phyloP scores from a whole-genome alignment of 805 yeast species.

The Lachancea waltii region DNA sequence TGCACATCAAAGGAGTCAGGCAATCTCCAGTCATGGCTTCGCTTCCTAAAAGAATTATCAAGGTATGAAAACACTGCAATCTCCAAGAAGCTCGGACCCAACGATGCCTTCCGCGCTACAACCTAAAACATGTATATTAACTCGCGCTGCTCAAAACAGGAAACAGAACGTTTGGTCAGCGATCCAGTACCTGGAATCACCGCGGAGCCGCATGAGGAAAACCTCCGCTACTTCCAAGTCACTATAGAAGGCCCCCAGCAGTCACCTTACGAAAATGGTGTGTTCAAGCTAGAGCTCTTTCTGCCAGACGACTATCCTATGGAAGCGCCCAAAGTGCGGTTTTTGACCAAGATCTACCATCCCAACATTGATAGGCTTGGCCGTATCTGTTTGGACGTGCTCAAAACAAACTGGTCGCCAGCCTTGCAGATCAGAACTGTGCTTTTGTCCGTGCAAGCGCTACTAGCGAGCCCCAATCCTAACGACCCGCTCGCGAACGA shows the following conservation, averaged over 20 bases:
- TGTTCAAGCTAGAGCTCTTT: slow-evolving; percentile 75
- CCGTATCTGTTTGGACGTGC: slow-evolving; percentile 88
- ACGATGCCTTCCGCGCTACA: no score
- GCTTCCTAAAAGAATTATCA: slow-evolving; percentile 86
- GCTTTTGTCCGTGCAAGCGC: slow-evolving; percentile 83
- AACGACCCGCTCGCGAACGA: slow-evolving; percentile 98
- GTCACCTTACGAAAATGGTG: slow-evolving; percentile 86
- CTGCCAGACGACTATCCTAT: slow-evolving; percentile 96
- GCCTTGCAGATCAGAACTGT: slow-evolving; percentile 94
- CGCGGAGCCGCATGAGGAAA: slow-evolving; percentile 91
- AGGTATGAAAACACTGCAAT: no score
- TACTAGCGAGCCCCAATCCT: slow-evolving; percentile 93
- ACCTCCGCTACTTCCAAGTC: slow-evolving; percentile 87
- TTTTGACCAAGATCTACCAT: slow-evolving; percentile 88
- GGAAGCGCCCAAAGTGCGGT: slow-evolving; percentile 96
- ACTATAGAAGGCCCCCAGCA: slow-evolving; percentile 85
- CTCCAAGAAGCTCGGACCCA: no score
- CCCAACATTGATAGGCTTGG: slow-evolving; percentile 96
- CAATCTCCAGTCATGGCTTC: slow-evolving; percentile 24
- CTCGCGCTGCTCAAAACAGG: slow-evolving; percentile 38
- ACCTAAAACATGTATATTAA: background rate
- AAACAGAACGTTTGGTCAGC: slow-evolving; percentile 82
- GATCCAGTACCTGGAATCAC: slow-evolving; percentile 97
- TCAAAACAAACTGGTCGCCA: slow-evolving; percentile 96
- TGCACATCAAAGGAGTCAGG: background rate